A percentile compares a stretch with the other conserved stretches of the same genome.
Conservation (phyloP, 441 rosid genomes). For the Pelargonium myrrhifolium region DNA sequence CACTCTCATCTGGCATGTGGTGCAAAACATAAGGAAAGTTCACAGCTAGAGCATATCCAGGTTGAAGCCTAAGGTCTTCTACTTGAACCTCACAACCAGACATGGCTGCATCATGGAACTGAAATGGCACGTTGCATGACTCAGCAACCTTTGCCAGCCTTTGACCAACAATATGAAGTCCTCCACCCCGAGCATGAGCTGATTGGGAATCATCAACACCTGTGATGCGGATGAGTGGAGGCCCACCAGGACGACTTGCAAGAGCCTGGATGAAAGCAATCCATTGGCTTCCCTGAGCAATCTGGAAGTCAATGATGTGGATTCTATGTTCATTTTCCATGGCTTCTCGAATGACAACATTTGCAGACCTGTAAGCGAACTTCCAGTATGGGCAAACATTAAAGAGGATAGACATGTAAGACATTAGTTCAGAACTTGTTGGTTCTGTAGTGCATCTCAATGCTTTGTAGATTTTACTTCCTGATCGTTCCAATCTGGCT, state of each 20-base stretch:
- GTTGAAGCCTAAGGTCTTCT: conserved; percentile 36
- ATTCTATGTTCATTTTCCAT: conserved; percentile 41
- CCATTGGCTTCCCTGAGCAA: conserved; percentile 69
- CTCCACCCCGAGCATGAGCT: conserved; percentile 56
- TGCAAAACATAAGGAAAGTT: conserved; percentile 56
- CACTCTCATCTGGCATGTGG: conserved; percentile 73
- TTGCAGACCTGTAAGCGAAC: conserved; percentile 53
- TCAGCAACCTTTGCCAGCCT: conserved; percentile 31
- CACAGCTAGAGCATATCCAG: conserved; percentile 55
- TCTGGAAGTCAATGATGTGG: conserved; percentile 58
- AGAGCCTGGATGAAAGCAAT: conserved; percentile 37
- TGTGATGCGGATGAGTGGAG: conserved; percentile 47
- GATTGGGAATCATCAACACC: conserved; percentile 65
- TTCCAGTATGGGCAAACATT: conserved; percentile 57
- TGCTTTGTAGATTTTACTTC: conserved; percentile 51
- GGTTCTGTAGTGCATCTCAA: conserved; percentile 45
- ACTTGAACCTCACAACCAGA: conserved; percentile 36
- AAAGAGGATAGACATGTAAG: conserved; percentile 51
- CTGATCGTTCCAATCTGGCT: conserved; percentile 57
- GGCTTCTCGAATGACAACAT: conserved; percentile 42
- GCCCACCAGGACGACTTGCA: conserved; percentile 40
- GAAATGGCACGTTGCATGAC: conserved; percentile 37
- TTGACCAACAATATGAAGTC: conserved; percentile 47
- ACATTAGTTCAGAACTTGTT: conserved; percentile 49
- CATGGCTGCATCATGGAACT: conserved; percentile 52